A percentile compares a stretch with the other conserved stretches of the same genome.
These are phyloP conservation scores for Raffaelea ambrosiae DNA, from an alignment of 2,329 filamentous ascomycete genomes.

Conservation along the genomic window DNA sequence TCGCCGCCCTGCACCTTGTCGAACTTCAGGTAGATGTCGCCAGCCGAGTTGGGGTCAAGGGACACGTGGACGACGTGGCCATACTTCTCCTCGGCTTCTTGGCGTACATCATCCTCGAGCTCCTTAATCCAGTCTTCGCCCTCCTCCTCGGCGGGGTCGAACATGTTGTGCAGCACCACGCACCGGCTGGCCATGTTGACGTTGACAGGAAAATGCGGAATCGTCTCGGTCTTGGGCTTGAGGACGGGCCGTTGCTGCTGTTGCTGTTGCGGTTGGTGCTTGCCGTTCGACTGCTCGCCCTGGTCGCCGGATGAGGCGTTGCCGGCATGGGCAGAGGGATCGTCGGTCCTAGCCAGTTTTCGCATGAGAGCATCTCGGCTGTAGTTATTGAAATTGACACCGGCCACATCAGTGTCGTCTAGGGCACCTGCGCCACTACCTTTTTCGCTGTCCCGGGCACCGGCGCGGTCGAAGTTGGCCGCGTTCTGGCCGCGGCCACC, in stretches of 20 bases:
- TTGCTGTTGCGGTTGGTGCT: conserved; percentile 12
- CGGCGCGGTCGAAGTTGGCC: conserved; percentile 76
- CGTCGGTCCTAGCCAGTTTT: conserved; percentile 93
- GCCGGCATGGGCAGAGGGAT: conserved; percentile 34
- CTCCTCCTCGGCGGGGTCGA: conserved; percentile 84
- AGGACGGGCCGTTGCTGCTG: conserved; percentile 55
- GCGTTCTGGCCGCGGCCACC: conserved; percentile 60
- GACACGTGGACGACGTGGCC: conserved; percentile 96
- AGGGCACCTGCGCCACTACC: conserved; percentile 85
- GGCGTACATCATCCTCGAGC: conserved; percentile 84
- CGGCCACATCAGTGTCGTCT: conserved; percentile 94
- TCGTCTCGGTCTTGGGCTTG: conserved; percentile 71
- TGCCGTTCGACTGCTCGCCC: not conserved
- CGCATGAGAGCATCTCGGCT: conserved; percentile 97
- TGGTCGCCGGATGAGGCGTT: not conserved
- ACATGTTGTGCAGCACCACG: conserved; percentile 92
- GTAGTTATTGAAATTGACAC: conserved; percentile 99
- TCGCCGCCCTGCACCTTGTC: conserved; percentile 90
- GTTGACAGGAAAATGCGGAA: conserved; percentile 52
- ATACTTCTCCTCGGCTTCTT: conserved; percentile 91
- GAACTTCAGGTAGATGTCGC: conserved; percentile 98
- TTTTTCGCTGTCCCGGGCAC: conserved; percentile 83
- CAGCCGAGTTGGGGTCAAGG: conserved; percentile 84
- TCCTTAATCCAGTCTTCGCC: conserved; percentile 86
- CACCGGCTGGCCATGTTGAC: conserved; percentile 91